phyloP scores from a whole-genome alignment of 78 protist genomes.

The Anaeramoeba flamelloides region DNA sequence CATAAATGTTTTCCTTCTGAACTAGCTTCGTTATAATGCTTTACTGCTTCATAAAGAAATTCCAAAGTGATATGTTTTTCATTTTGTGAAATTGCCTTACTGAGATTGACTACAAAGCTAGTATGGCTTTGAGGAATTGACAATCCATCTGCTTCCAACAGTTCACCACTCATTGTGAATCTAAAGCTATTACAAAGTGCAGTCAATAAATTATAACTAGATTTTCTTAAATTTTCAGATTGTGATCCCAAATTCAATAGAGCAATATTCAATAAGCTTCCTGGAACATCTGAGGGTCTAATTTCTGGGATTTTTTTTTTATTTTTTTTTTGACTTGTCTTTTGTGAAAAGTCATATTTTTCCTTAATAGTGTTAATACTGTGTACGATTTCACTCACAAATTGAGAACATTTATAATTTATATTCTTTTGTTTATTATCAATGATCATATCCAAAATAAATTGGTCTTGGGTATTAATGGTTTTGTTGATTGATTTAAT shows the following conservation, averaged over 20 bases:
- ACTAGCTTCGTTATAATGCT: conserved; percentile 15
- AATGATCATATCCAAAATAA: not conserved
- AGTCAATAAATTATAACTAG: conserved; percentile 37
- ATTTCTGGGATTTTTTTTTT: conserved; percentile 1
- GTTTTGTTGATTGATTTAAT: not conserved
- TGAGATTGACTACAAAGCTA: conserved; percentile 25
- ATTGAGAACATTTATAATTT: not conserved
- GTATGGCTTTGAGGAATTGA: conserved; percentile 36
- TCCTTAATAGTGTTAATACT: not conserved
- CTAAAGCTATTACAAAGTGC: conserved; percentile 27
- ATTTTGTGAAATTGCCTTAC: conserved; percentile 17
- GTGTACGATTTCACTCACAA: not conserved
- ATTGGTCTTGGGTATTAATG: not conserved
- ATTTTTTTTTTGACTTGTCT: not conserved
- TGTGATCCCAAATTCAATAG: conserved; percentile 35
- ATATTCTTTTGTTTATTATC: not conserved
- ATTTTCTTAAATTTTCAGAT: conserved; percentile 26
- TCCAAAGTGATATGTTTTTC: conserved; percentile 35
- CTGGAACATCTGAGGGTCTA: conserved; percentile 47
- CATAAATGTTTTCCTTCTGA: conserved; percentile 30
- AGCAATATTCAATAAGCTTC: conserved; percentile 45
- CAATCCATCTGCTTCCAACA: conserved; percentile 35
- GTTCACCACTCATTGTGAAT: conserved; percentile 16
- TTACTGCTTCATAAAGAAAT: conserved; percentile 26
- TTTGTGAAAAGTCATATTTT: not conserved